These are phyloP conservation scores for Helotiales sp. DNA, from an alignment of 2,329 filamentous ascomycete genomes.

Conservation along the genomic window DNA sequence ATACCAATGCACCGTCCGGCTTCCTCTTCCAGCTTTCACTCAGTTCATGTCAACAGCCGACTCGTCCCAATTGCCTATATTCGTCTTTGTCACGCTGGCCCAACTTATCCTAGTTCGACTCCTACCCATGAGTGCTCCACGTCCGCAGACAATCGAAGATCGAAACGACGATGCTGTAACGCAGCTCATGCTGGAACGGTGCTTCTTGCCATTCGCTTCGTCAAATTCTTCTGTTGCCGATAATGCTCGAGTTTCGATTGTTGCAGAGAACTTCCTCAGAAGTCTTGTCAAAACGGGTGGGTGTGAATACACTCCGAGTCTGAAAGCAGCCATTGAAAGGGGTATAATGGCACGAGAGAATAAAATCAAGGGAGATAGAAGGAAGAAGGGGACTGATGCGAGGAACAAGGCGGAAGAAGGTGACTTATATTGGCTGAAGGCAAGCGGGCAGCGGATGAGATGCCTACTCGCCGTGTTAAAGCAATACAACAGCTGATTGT, in stretches of 20 bases:
- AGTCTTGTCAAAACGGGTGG: slow-evolving; percentile 48
- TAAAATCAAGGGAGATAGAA: slow-evolving; percentile 51
- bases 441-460: slow-evolving; percentile 44
- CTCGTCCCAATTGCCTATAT: slow-evolving; percentile 43
- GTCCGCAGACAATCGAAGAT: slow-evolving; percentile 42
- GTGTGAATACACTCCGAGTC: slow-evolving; percentile 30
- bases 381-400: slow-evolving; percentile 44
- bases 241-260: slow-evolving; percentile 61
- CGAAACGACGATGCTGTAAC: slow-evolving; percentile 50
- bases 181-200: slow-evolving; percentile 54
- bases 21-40: slow-evolving; percentile 45
- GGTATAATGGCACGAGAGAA: slow-evolving; percentile 58
- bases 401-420: slow-evolving; percentile 42
- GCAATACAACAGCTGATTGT: slow-evolving; percentile 5
- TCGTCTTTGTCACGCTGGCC: slow-evolving; percentile 53
- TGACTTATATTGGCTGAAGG: slow-evolving; percentile 34
- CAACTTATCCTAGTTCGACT: slow-evolving; percentile 58
- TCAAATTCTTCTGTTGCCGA: slow-evolving; percentile 53
- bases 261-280: slow-evolving; percentile 58
- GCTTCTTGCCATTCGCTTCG: slow-evolving; percentile 60
- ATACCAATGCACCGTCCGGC: slow-evolving; percentile 47
- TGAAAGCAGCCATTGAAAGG: slow-evolving; percentile 53
- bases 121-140: slow-evolving; percentile 46
- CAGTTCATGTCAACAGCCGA: slow-evolving; percentile 49
- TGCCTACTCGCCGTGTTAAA: slow-evolving; percentile 32